Evolutionary conservation across 1,139 yeast species (phyloP).

Genomic region (Blastobotrys indianensis): DNA sequence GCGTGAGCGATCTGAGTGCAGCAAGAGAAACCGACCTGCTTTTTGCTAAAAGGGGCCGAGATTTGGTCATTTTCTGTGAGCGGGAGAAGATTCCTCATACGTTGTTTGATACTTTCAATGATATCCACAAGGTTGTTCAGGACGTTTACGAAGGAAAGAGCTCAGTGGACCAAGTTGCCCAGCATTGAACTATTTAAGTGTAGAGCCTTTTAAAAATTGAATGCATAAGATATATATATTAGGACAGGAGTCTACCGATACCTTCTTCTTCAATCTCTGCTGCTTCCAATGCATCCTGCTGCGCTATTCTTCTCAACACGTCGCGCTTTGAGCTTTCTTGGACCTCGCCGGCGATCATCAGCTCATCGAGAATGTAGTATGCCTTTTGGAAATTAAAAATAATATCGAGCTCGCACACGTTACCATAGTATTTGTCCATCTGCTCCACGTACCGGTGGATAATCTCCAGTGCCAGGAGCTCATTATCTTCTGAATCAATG

Average conservation of each 20-base stretch:
- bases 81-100: conserved; percentile 77
- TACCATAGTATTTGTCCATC: conserved; percentile 95
- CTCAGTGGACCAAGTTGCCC: conserved; percentile 30
- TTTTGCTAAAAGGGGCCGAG: conserved; percentile 91
- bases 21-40: conserved; percentile 90
- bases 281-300: conserved; percentile 71
- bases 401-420: conserved; percentile 80
- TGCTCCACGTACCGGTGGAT: conserved; percentile 94
- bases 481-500: conserved; percentile 78
- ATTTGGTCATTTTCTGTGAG: conserved; percentile 76
- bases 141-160: conserved; percentile 42
- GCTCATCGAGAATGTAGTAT: conserved; percentile 84
- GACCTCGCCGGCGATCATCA: conserved; percentile 71
- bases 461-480: conserved; percentile 74
- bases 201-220: not conserved
- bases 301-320: conserved; percentile 66
- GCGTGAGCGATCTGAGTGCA: conserved; percentile 91
- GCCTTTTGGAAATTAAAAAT: conserved; percentile 94
- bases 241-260: conserved; percentile 21
- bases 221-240: not conserved
- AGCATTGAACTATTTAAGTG: not conserved
- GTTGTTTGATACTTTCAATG: conserved; percentile 69
- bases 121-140: conserved; percentile 56
- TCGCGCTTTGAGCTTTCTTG: conserved; percentile 82
- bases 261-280: conserved; percentile 49